A percentile compares a stretch with the other conserved stretches of the same genome.
Evolutionary conservation across 2,329 filamentous ascomycete species (phyloP).

Genomic region (Aphanocladium album): DNA sequence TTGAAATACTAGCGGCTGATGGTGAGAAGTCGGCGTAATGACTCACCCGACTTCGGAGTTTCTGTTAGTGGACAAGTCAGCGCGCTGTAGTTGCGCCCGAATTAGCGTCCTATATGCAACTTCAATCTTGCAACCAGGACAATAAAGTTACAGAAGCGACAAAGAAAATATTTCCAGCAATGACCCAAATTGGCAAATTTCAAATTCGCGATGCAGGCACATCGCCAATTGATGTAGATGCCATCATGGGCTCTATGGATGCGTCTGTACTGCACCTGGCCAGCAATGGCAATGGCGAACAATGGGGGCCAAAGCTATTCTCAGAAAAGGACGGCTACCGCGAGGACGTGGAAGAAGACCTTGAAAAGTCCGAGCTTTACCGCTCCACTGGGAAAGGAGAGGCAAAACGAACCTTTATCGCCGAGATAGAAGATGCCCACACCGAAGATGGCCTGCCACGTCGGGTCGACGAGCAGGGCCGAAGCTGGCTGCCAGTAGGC

Average conservation of each 20-base stretch:
- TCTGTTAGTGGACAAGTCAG: neutral
- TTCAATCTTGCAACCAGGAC: no score
- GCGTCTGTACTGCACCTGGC: neutral
- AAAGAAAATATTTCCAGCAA: neutral
- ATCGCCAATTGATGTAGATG: neutral
- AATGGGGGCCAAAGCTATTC: constrained; percentile 4
- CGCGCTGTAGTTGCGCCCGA: no score
- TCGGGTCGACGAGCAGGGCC: neutral
- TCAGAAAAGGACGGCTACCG: neutral
- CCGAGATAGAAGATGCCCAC: neutral
- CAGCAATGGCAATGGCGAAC: constrained; percentile 1
- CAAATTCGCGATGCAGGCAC: neutral
- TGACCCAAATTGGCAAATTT: neutral
- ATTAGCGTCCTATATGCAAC: no score
- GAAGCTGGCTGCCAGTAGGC: neutral
- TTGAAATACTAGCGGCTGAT: neutral
- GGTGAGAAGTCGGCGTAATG: neutral
- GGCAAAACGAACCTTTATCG: neutral
- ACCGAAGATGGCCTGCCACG: neutral
- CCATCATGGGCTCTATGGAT: constrained; percentile 4
- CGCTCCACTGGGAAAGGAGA: neutral
- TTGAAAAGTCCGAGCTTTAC: neutral
- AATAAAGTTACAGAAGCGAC: no score
- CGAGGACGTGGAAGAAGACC: neutral
- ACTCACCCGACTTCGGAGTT: neutral